phyloP scores from a whole-genome alignment of 169 alveolate species.

The Plasmodium relictum region DNA sequence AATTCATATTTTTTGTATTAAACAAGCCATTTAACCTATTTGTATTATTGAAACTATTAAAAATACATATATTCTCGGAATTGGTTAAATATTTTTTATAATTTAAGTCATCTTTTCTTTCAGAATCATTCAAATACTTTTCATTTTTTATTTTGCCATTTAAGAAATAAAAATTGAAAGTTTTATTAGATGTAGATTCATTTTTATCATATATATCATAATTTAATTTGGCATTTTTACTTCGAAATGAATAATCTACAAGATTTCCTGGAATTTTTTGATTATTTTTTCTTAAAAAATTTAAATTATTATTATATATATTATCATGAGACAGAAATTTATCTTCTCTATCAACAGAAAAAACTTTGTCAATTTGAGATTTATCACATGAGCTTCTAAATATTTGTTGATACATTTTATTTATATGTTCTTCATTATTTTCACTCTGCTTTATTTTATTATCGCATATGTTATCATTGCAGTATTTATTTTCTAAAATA shows the following conservation, averaged over 20 bases:
- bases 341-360: background rate
- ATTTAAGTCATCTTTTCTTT: too few species aligned
- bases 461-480: background rate
- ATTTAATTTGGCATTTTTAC: background rate
- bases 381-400: constrained; percentile 1
- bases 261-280: background rate
- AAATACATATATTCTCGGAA: background rate
- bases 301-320: background rate
- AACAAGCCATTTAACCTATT: constrained; percentile 1
- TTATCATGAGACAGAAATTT: background rate
- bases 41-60: background rate
- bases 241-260: background rate
- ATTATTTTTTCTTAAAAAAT: background rate
- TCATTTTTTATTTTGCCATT: too few species aligned
- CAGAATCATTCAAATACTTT: too few species aligned
- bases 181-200: background rate
- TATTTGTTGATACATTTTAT: background rate
- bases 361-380: background rate
- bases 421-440: background rate
- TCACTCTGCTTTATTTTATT: background rate
- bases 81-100: too few species aligned
- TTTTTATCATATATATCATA: background rate
- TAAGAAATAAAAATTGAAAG: too few species aligned
- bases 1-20: background rate
- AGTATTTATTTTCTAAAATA: constrained; percentile 8